phyloP scores from a whole-genome alignment of 225 moss, liverwort and hornwort genomes.

The Ulota crispa region DNA sequence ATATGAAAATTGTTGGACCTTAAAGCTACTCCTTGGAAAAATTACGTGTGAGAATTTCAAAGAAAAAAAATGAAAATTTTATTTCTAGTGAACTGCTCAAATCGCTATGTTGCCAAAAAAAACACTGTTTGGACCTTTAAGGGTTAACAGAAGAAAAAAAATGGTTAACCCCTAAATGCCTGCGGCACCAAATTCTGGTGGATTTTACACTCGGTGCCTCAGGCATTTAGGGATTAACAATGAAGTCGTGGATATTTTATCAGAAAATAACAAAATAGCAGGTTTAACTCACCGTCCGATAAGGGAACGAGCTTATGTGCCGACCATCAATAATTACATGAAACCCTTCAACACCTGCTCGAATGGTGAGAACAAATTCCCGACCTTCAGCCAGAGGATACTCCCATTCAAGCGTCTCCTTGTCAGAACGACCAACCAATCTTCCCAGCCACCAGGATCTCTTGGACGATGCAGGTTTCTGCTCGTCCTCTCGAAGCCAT shows the following conservation, averaged over 20 bases:
- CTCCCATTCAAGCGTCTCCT: conserved; percentile 63
- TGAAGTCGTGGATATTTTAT: background rate
- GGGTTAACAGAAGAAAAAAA: too few relatives aligned
- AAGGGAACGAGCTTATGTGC: conserved; percentile 61
- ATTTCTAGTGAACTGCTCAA: too few relatives aligned
- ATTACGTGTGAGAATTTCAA: too few relatives aligned
- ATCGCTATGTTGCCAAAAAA: too few relatives aligned
- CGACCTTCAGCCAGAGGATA: conserved; percentile 54
- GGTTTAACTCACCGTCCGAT: conserved; percentile 49
- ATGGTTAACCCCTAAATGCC: too few relatives aligned
- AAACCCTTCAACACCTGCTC: conserved; percentile 63
- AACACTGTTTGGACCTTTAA: too few relatives aligned
- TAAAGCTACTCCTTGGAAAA: too few relatives aligned
- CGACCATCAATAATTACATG: conserved; percentile 59
- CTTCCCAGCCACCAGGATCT: conserved; percentile 69
- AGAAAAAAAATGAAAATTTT: too few relatives aligned
- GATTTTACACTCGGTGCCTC: too few relatives aligned
- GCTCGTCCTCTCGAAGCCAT: conserved; percentile 57
- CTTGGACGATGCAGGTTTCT: conserved; percentile 45
- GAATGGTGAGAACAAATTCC: conserved; percentile 59
- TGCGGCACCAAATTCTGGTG: too few relatives aligned
- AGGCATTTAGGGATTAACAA: too few relatives aligned
- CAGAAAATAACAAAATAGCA: conserved; percentile 3
- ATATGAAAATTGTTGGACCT: too few relatives aligned
- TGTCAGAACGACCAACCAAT: conserved; percentile 59